A percentile compares a stretch with the other conserved stretches of the same genome.
phyloP scores from a whole-genome alignment of 2,329 filamentous ascomycete genomes.

The Hypoxylon sp. region DNA sequence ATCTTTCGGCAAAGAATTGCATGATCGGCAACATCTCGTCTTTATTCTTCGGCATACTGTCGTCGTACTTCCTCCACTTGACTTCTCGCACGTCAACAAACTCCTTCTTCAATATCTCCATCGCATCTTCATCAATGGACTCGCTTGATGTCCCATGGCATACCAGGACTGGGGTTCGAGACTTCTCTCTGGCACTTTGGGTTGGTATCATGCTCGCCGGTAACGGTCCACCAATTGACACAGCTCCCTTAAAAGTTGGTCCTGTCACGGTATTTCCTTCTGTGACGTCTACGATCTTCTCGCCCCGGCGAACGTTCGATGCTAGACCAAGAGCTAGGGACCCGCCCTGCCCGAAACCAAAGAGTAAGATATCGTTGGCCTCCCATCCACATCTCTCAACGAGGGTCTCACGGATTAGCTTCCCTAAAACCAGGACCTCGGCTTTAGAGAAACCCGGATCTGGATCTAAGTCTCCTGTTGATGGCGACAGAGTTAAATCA shows the following conservation, averaged over 20 bases:
- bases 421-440: slow-evolving; percentile 62
- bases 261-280: slow-evolving; percentile 30
- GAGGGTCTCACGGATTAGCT: slow-evolving; percentile 67
- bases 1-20: slow-evolving; percentile 80
- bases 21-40: slow-evolving; percentile 94
- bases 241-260: slow-evolving; percentile 66
- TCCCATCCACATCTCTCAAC: slow-evolving; percentile 72
- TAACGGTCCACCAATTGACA: slow-evolving; percentile 74
- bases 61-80: slow-evolving; percentile 78
- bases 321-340: slow-evolving; percentile 72
- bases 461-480: slow-evolving; percentile 68
- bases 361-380: slow-evolving; percentile 71
- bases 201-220: slow-evolving; percentile 67
- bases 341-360: slow-evolving; percentile 78
- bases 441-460: slow-evolving; percentile 74
- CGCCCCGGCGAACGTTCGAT: slow-evolving; percentile 59
- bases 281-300: slow-evolving; percentile 56
- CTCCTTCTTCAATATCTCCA: slow-evolving; percentile 74
- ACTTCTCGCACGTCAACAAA: slow-evolving; percentile 78
- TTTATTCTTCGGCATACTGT: slow-evolving; percentile 84
- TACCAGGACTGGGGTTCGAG: slow-evolving; percentile 74
- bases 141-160: slow-evolving; percentile 68
- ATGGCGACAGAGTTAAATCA: slow-evolving; percentile 69
- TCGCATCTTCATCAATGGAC: slow-evolving; percentile 69
- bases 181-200: slow-evolving; percentile 65